Conservation (phyloP, 2,329 filamentous ascomycete genomes). For the Beauveria bassiana region DNA sequence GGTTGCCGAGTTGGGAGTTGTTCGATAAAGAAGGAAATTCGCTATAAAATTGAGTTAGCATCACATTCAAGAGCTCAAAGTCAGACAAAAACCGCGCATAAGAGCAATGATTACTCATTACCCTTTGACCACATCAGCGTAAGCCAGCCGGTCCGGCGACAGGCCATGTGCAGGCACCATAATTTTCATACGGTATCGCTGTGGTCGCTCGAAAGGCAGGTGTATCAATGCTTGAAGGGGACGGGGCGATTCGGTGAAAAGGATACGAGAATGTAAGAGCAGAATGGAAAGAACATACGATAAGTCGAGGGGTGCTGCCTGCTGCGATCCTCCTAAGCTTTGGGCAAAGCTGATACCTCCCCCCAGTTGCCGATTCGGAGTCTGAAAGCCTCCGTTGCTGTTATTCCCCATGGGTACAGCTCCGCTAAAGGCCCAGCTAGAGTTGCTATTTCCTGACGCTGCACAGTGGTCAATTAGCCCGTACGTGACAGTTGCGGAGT, state of each 20-base stretch:
- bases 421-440: slow-evolving; percentile 56
- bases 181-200: background rate
- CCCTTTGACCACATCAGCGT: slow-evolving; percentile 26
- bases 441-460: slow-evolving; percentile 39
- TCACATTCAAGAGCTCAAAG: background rate
- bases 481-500: background rate
- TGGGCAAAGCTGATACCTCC: slow-evolving; percentile 60
- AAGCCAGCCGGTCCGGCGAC: slow-evolving; percentile 16
- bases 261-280: background rate
- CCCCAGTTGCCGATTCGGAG: slow-evolving; percentile 45
- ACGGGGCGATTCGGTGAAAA: background rate
- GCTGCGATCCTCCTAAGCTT: slow-evolving; percentile 55
- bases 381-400: slow-evolving; percentile 35
- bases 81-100: background rate
- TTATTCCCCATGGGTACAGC: slow-evolving; percentile 53
- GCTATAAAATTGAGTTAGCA: slow-evolving; percentile 28
- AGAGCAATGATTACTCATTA: slow-evolving; percentile 13
- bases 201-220: background rate
- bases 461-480: slow-evolving; percentile 12
- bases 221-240: background rate
- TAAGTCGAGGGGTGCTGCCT: slow-evolving; percentile 53
- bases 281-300: slow-evolving; percentile 45
- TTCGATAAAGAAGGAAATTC: slow-evolving; percentile 61
- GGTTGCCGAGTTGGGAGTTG: slow-evolving; percentile 45
- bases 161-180: background rate